Evolutionary conservation across 257 asterid genomes (phyloP).

Genomic region (Jacaranda copaia): DNA sequence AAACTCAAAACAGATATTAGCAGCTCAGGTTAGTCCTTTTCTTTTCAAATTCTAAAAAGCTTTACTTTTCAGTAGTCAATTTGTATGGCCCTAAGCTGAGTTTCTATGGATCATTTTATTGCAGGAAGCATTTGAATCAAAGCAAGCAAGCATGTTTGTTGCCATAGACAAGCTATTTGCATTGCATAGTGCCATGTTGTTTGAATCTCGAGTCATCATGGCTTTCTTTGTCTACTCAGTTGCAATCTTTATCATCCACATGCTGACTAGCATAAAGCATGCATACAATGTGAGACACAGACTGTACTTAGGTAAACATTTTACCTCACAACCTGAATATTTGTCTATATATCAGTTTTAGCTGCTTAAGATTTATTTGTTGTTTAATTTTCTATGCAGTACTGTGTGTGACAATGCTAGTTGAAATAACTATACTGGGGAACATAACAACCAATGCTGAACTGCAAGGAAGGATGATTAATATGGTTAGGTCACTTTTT

Average conservation of each 20-base stretch:
- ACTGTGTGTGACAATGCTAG: conserved; percentile 58
- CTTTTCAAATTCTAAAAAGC: neutral
- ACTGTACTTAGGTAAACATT: conserved; percentile 66
- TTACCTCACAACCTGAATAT: neutral
- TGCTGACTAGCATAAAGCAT: conserved; percentile 85
- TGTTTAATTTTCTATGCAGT: conserved; percentile 49
- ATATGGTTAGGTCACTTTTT: conserved; percentile 49
- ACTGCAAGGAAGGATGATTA: conserved; percentile 58
- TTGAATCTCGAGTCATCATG: conserved; percentile 72
- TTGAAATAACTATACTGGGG: conserved; percentile 58
- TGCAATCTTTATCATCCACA: conserved; percentile 69
- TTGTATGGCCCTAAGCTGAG: neutral
- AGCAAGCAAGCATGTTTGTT: conserved; percentile 80
- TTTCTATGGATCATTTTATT: conserved; percentile 2
- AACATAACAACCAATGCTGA: conserved; percentile 48
- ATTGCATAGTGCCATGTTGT: conserved; percentile 74
- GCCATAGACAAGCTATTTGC: conserved; percentile 83
- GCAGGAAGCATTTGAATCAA: conserved; percentile 86
- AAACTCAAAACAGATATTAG: conserved; percentile 74
- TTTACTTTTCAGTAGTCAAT: neutral
- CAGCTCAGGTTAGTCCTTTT: conserved; percentile 64
- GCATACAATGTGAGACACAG: conserved; percentile 76
- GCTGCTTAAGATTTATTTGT: neutral
- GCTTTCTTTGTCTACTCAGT: conserved; percentile 65
- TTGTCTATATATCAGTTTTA: neutral